phyloP scores from a whole-genome alignment of 306 rosid species.

The Inga oerstediana region DNA sequence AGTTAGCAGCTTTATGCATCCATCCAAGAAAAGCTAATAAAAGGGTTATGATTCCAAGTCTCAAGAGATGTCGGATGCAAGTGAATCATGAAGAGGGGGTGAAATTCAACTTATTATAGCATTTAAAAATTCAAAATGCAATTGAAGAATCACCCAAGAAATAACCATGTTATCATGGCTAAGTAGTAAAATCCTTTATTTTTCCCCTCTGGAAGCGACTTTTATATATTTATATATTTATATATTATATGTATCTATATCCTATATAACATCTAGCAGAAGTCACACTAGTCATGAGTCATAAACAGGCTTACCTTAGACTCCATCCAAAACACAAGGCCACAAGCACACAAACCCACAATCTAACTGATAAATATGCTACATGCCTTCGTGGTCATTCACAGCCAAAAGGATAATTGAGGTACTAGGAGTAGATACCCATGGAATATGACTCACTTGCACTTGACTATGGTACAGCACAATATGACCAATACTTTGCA shows the following conservation, averaged over 20 bases:
- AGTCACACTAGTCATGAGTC: background rate
- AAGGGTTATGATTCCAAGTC: background rate
- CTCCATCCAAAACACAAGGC: background rate
- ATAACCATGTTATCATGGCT: conserved; percentile 11
- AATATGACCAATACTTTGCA: background rate
- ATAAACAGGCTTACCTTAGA: background rate
- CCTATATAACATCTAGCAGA: background rate
- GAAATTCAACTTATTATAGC: background rate
- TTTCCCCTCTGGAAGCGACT: background rate
- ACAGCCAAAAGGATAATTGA: background rate
- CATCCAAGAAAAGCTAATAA: conserved; percentile 9
- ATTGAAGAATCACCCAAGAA: background rate
- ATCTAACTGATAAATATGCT: conserved; percentile 1
- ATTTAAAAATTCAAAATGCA: conserved; percentile 16
- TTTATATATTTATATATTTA: too few species aligned
- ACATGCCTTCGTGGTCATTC: background rate
- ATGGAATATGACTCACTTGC: background rate
- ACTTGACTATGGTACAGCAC: background rate
- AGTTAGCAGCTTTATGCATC: background rate
- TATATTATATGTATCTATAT: too few species aligned
- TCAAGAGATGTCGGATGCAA: conserved; percentile 19
- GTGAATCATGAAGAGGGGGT: background rate
- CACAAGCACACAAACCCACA: background rate
- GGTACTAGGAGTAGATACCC: background rate
- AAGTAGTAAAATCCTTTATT: background rate